These are phyloP conservation scores for Aspergillus texensis DNA, from an alignment of 2,329 filamentous ascomycete species.

Conservation along the genomic window DNA sequence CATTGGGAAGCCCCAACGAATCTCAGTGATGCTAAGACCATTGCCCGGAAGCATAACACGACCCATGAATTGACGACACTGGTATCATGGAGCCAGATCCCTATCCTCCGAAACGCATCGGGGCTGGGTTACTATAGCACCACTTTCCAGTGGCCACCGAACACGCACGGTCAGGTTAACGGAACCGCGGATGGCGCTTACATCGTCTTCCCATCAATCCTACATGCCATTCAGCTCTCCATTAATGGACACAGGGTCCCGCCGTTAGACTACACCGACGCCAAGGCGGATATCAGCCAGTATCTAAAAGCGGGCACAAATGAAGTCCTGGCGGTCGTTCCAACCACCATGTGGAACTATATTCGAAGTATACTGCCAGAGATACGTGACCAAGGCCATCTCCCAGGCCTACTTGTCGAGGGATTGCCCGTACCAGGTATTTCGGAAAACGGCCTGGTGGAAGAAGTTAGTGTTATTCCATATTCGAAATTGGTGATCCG, in stretches of 20 bases:
- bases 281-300: background rate
- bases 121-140: constrained; percentile 25
- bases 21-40: constrained; percentile 27
- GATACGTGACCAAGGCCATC: too few species aligned
- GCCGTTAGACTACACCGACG: constrained; percentile 15
- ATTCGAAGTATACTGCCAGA: background rate
- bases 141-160: constrained; percentile 16
- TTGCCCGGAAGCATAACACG: constrained; percentile 30
- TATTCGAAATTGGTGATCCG: too few species aligned
- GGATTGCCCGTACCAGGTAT: too few species aligned
- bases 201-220: constrained; percentile 17
- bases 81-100: constrained; percentile 39
- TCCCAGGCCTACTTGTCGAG: too few species aligned
- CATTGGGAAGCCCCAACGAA: constrained; percentile 43
- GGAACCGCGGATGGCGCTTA: constrained; percentile 17
- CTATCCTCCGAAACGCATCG: constrained; percentile 30
- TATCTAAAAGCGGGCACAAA: background rate
- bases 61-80: constrained; percentile 34
- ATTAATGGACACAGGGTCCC: constrained; percentile 18
- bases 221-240: constrained; percentile 10
- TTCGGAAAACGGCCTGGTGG: too few species aligned
- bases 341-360: constrained; percentile 20
- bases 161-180: background rate
- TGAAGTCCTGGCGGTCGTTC: constrained; percentile 14
- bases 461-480: too few species aligned